Evolutionary conservation across 495 filamentous ascomycete species (phyloP).

Genomic region (Neurospora sp.): DNA sequence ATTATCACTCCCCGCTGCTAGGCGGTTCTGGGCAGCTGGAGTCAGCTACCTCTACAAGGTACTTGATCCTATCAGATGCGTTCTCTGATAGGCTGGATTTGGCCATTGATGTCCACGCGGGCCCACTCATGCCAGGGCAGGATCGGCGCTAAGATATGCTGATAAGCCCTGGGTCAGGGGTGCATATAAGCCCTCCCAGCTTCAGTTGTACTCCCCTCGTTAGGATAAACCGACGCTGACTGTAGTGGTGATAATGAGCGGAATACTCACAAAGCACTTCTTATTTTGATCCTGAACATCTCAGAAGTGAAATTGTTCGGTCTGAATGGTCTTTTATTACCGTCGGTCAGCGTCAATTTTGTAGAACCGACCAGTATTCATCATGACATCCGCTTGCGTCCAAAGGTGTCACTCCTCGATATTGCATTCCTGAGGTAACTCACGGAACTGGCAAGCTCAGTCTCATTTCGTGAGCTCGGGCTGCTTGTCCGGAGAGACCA

Average conservation of each 20-base stretch:
- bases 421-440: not conserved
- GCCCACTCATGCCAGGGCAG: not conserved
- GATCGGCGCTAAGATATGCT: not conserved
- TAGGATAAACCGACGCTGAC: not conserved
- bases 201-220: not conserved
- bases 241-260: not conserved
- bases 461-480: not conserved
- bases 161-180: not conserved
- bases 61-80: not conserved
- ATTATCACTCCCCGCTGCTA: not conserved
- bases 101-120: not conserved
- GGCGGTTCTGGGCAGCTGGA: not conserved
- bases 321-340: too few relatives aligned
- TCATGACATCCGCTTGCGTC: not conserved
- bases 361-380: not conserved
- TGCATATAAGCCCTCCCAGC: not conserved
- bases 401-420: not conserved
- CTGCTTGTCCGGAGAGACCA: not conserved
- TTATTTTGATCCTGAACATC: not conserved
- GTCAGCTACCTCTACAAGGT: not conserved
- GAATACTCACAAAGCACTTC: not conserved
- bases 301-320: too few relatives aligned
- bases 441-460: not conserved
- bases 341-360: not conserved
- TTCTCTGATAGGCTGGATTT: not conserved